Evolutionary conservation across 805 yeast species (phyloP).

Genomic region (Saccharomycopsis fermentans): DNA sequence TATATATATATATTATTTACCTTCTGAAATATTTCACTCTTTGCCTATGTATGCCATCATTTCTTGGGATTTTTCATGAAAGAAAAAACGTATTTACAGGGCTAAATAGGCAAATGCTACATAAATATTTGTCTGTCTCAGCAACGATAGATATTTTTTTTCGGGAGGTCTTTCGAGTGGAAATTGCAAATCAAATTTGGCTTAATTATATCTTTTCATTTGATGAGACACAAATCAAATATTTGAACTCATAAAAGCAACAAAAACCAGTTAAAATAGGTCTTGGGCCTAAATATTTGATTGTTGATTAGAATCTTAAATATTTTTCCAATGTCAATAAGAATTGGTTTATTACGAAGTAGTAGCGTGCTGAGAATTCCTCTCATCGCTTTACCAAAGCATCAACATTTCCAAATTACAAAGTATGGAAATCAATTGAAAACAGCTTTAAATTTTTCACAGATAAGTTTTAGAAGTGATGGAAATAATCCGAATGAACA

Average conservation of each 20-base stretch:
- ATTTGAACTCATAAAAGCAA: too few species aligned
- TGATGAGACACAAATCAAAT: background rate
- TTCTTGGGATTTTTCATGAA: too few species aligned
- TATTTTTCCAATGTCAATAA: background rate
- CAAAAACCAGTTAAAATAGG: background rate
- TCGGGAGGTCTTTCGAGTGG: background rate
- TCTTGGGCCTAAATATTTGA: background rate
- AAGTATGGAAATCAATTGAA: background rate
- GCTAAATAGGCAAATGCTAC: background rate
- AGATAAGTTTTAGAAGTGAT: background rate
- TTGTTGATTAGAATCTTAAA: background rate
- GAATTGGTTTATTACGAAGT: background rate
- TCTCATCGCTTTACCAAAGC: background rate
- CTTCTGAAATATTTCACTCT: background rate
- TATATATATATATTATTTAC: background rate
- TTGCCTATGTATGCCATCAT: background rate
- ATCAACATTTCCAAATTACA: background rate
- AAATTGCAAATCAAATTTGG: too few species aligned
- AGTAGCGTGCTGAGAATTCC: background rate
- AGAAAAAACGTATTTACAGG: too few species aligned
- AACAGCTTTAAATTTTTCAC: background rate
- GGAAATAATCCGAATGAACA: background rate
- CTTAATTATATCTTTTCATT: too few species aligned
- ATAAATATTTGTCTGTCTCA: background rate
- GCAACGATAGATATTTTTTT: background rate